A percentile compares a stretch with the other conserved stretches of the same genome.
Evolutionary conservation across 331 rosid genomes (phyloP).

Genomic region (Malus hybrid): DNA sequence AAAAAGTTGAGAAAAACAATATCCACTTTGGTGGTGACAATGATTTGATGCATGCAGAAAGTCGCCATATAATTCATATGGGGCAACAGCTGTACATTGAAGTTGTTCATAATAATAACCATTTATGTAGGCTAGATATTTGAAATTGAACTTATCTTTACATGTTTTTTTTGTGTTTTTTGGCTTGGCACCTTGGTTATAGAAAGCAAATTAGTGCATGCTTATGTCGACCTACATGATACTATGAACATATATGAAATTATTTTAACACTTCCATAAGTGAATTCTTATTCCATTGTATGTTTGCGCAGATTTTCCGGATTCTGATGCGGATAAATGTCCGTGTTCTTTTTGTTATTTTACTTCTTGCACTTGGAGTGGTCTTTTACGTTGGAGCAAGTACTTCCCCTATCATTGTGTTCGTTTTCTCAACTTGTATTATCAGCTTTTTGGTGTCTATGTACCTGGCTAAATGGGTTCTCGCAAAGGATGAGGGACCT

Average conservation of each 20-base stretch:
- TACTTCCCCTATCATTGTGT: slow-evolving; percentile 79
- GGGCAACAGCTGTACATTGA: background rate
- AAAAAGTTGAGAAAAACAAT: background rate
- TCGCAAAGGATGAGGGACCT: slow-evolving; percentile 96
- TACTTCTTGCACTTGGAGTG: slow-evolving; percentile 62
- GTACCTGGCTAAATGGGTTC: slow-evolving; percentile 93
- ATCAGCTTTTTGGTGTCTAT: slow-evolving; percentile 75
- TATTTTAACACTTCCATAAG: background rate
- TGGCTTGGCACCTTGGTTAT: background rate
- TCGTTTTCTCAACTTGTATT: slow-evolving; percentile 83
- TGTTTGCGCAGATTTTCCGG: slow-evolving; percentile 73
- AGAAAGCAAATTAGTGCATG: background rate
- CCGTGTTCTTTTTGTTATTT: slow-evolving; percentile 58
- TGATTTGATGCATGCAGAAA: background rate
- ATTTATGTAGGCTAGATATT: background rate
- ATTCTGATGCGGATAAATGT: slow-evolving; percentile 61
- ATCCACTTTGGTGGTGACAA: background rate
- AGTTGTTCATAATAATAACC: background rate
- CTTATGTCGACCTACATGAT: background rate
- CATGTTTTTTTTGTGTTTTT: background rate
- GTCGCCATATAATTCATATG: background rate
- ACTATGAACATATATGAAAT: background rate
- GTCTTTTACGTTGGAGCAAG: slow-evolving; percentile 84
- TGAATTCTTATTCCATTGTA: background rate
- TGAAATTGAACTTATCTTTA: background rate